Conservation (phyloP, 257 asterid genomes). For the Gentiana straminea region DNA sequence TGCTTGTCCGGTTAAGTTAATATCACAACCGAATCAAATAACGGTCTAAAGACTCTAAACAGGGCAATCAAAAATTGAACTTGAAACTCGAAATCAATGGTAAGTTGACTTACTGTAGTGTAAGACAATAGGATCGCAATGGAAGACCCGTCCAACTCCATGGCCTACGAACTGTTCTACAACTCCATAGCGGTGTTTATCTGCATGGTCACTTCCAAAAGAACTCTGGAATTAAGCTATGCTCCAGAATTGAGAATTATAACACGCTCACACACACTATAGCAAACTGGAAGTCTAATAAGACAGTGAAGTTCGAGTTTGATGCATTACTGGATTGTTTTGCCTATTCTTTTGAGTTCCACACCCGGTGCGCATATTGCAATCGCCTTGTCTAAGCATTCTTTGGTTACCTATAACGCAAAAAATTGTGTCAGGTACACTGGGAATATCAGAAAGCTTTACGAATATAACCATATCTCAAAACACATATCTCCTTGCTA, state of each 20-base stretch:
- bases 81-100: constrained; percentile 7
- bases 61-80: not conserved
- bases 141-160: constrained; percentile 91
- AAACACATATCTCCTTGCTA: too few relatives aligned
- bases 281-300: constrained; percentile 4
- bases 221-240: constrained; percentile 14
- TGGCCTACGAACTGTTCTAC: constrained; percentile 94
- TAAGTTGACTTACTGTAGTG: constrained; percentile 54
- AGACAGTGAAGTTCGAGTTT: constrained; percentile 3
- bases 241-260: not conserved
- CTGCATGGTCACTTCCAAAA: constrained; percentile 75
- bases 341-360: constrained; percentile 75
- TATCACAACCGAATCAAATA: not conserved
- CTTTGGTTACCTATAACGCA: constrained; percentile 65
- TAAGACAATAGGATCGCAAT: constrained; percentile 79
- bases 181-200: constrained; percentile 66
- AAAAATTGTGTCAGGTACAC: constrained; percentile 2
- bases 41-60: not conserved
- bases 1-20: not conserved
- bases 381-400: constrained; percentile 76
- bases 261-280: not conserved
- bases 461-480: too few relatives aligned
- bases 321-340: constrained; percentile 70
- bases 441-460: not conserved
- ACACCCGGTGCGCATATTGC: constrained; percentile 89